A percentile compares a stretch with the other conserved stretches of the same genome.
Evolutionary conservation across 2,329 filamentous ascomycete species (phyloP).

Genomic region (Parafenestella ontariensis): DNA sequence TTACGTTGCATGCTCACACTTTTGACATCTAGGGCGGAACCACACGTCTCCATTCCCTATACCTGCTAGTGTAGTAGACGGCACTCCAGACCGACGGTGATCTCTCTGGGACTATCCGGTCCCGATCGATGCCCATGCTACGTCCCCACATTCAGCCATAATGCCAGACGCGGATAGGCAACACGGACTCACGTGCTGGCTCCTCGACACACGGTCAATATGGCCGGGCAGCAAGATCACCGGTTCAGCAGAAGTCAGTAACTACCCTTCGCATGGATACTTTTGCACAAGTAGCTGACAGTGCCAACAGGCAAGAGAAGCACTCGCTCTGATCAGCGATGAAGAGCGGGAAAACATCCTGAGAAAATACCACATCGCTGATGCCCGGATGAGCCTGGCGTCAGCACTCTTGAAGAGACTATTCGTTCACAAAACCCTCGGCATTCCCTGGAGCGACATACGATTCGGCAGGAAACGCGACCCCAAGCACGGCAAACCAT

Average conservation of each 20-base stretch:
- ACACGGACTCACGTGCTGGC: conserved; percentile 54
- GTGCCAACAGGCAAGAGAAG: conserved; percentile 50
- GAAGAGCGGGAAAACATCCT: conserved; percentile 66
- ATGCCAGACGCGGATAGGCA: conserved; percentile 22
- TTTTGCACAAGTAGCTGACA: background rate
- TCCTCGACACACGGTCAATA: conserved; percentile 56
- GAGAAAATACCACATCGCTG: conserved; percentile 70
- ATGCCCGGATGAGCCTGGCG: conserved; percentile 76
- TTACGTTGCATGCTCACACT: background rate
- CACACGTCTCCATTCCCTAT: background rate
- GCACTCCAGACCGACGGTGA: background rate
- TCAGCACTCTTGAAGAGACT: conserved; percentile 78
- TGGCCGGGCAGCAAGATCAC: conserved; percentile 56
- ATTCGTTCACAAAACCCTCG: conserved; percentile 66
- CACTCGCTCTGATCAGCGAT: conserved; percentile 51
- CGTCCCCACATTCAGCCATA: conserved; percentile 3
- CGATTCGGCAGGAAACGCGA: conserved; percentile 62
- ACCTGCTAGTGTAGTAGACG: too few relatives aligned
- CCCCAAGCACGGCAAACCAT: conserved; percentile 59
- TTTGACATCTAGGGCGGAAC: background rate
- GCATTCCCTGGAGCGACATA: conserved; percentile 67
- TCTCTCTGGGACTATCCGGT: background rate
- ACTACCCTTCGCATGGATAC: background rate
- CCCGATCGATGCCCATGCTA: background rate
- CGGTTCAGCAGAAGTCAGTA: conserved; percentile 22